These are phyloP conservation scores for grape (Vitis vinifera) DNA, from an alignment of 164 flowering plant species.

Conservation along the genomic window DNA sequence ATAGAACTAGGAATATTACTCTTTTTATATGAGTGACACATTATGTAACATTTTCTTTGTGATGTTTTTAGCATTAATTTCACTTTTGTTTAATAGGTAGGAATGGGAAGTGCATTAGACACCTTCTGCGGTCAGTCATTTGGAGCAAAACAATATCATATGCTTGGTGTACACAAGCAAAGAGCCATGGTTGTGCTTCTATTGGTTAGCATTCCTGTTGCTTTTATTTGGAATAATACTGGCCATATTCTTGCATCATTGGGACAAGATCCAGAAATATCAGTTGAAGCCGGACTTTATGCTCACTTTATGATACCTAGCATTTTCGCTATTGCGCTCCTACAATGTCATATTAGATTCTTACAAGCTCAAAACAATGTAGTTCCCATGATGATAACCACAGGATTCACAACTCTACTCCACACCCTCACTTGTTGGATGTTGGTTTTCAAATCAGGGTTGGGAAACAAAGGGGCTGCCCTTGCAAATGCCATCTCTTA, in stretches of 20 bases:
- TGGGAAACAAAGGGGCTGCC: constrained; percentile 35
- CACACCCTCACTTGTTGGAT: constrained; percentile 26
- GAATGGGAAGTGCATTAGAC: constrained; percentile 43
- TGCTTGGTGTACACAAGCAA: constrained; percentile 45
- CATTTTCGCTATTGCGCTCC: constrained; percentile 22
- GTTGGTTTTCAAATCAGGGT: constrained; percentile 21
- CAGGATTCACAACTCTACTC: constrained; percentile 16
- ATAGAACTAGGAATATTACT: too few relatives aligned
- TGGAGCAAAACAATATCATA: constrained; percentile 46
- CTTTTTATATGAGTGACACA: too few relatives aligned
- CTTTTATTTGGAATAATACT: constrained; percentile 24
- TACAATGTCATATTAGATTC: constrained; percentile 25
- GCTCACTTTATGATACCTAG: constrained; percentile 22
- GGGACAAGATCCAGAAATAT: constrained; percentile 27
- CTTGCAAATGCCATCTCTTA: constrained; percentile 25
- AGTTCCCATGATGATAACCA: constrained; percentile 27
- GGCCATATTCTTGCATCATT: constrained; percentile 14
- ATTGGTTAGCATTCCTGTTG: constrained; percentile 19
- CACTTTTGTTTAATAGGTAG: constrained; percentile 16
- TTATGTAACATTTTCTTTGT: too few relatives aligned
- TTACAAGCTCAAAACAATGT: constrained; percentile 30
- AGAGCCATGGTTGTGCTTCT: constrained; percentile 38
- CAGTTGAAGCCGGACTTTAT: constrained; percentile 24
- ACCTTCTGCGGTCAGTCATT: constrained; percentile 47
- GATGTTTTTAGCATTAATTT: too few relatives aligned